Evolutionary conservation across 2,329 filamentous ascomycete species (phyloP).

Genomic region (Clonostachys chloroleuca): DNA sequence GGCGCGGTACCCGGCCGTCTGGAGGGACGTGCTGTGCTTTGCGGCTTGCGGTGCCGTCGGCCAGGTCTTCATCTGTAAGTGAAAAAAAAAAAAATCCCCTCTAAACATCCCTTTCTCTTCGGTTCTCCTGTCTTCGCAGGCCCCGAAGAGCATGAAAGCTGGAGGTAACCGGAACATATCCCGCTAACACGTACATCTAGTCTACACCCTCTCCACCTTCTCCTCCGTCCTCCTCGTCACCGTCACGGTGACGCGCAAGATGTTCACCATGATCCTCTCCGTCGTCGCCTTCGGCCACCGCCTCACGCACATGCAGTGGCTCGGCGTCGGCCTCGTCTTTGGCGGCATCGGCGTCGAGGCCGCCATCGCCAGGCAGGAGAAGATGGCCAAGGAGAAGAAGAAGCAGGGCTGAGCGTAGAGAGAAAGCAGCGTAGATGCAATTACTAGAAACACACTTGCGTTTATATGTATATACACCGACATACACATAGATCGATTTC

Average conservation of each 20-base stretch:
- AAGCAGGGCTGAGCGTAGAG: conserved; percentile 13
- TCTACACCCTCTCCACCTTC: conserved; percentile 91
- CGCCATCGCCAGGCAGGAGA: conserved; percentile 74
- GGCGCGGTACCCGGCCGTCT: conserved; percentile 71
- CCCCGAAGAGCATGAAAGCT: not conserved
- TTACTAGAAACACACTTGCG: too few relatives aligned
- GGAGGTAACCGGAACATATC: not conserved
- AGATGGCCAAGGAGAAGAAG: conserved; percentile 71
- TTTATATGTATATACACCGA: too few relatives aligned
- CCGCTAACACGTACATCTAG: conserved; percentile 26
- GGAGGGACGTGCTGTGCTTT: conserved; percentile 86
- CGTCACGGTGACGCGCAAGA: conserved; percentile 95
- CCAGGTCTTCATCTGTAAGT: conserved; percentile 85
- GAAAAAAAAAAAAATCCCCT: not conserved
- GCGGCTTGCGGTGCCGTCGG: conserved; percentile 86
- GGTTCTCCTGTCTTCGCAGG: too few relatives aligned
- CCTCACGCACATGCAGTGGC: conserved; percentile 84
- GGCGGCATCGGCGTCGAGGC: conserved; percentile 92
- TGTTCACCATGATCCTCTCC: conserved; percentile 97
- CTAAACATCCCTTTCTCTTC: not conserved
- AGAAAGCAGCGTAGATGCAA: conserved; percentile 20
- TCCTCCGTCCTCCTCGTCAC: conserved; percentile 90
- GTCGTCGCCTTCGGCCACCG: conserved; percentile 92
- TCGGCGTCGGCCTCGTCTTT: conserved; percentile 89
- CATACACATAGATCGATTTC: too few relatives aligned